phyloP scores from a whole-genome alignment of 306 rosid species.

The Hippophae gyantsensis region DNA sequence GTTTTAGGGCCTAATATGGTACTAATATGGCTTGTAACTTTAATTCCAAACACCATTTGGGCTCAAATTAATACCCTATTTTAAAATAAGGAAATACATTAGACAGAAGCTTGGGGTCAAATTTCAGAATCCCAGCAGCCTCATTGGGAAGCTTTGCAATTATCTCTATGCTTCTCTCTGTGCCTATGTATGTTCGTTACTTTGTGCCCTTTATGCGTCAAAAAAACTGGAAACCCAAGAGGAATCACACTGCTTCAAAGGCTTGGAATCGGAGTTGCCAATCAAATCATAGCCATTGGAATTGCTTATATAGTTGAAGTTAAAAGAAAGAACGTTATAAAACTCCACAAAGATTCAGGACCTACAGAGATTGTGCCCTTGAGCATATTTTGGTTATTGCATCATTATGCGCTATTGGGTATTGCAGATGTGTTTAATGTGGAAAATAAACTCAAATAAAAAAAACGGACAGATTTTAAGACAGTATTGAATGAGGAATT shows the following conservation, averaged over 20 bases:
- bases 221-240: slow-evolving; percentile 34
- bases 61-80: slow-evolving; percentile 61
- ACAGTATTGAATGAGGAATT: too few species aligned
- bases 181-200: slow-evolving; percentile 50
- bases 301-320: slow-evolving; percentile 44
- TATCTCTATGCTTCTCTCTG: slow-evolving; percentile 41
- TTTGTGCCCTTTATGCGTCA: slow-evolving; percentile 48
- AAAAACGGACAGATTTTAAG: too few species aligned
- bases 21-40: slow-evolving; percentile 58
- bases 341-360: slow-evolving; percentile 24
- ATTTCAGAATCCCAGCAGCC: slow-evolving; percentile 44
- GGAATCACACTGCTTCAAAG: slow-evolving; percentile 55
- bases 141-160: slow-evolving; percentile 49
- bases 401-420: slow-evolving; percentile 54
- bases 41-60: slow-evolving; percentile 66
- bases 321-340: slow-evolving; percentile 33
- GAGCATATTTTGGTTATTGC: slow-evolving; percentile 67
- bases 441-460: too few species aligned
- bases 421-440: slow-evolving; percentile 51
- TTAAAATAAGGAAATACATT: slow-evolving; percentile 57
- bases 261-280: slow-evolving; percentile 38
- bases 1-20: slow-evolving; percentile 36
- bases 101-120: slow-evolving; percentile 25
- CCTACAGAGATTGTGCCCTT: slow-evolving; percentile 52
- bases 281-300: slow-evolving; percentile 40